Evolutionary conservation across 345 rosid genomes (phyloP), one percentile per base, ranked within the genome.

Genomic region (Eucalyptus erythrocorys): DNA sequence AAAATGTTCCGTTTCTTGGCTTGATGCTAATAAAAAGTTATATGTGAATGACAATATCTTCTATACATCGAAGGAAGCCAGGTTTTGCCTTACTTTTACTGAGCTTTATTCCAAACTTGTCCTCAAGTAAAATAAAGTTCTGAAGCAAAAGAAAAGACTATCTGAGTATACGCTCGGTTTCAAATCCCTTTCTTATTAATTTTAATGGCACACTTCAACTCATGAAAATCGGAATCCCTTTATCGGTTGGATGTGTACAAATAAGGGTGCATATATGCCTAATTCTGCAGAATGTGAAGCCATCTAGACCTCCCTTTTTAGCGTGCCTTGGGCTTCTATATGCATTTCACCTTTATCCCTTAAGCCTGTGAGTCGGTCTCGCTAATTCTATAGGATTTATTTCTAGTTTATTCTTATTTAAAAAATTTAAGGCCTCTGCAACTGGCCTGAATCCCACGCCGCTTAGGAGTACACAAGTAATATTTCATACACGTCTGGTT

Each of bases 151-250:
- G 22, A 32, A 32, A 32, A 32, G 22, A 66, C 32, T 66, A 3
- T 66, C 4, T 32, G 2, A 13, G 16, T 12, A 0, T 0, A 6
- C 17, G 0, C 15, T 13, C 0, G 6, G 16, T 61, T 61, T 6
- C 68, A 30, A 0, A 2, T 27, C 32, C 32, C 1, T 30, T 61
- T 61, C 68, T 13, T 8, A 27, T 8, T 61, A 27, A 12, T 30
- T 61, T 61, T 13, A 30, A 24, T 24, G 1, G 32, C 0, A 6
- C 4, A 61, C 66, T 6, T 2, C 0, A 27, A 30, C 8, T 61
- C 16, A 61, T 61, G 68, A 27, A 27, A 61, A 13, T 30, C 2
- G 0, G 4, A 27, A 1, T 6, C 68, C 68, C 7, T 7, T 15
- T 6, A 30, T 6, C 1, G 16, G 16, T 61, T 61, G 4, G 8